Conservation (phyloP, 345 rosid species). For the Pistacia integerrima region DNA sequence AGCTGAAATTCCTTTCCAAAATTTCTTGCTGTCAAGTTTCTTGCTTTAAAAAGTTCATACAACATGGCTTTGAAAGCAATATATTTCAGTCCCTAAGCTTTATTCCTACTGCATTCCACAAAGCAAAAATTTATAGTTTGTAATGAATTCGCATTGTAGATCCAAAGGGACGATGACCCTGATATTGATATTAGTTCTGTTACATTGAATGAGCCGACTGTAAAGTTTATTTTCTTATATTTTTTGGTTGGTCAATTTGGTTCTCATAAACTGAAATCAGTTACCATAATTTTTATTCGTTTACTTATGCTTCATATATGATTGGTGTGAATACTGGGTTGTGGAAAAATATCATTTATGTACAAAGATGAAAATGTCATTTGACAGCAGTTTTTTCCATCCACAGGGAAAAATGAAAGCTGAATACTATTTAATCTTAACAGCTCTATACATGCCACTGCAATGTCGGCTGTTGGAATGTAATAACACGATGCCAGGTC, state of each 20-base stretch:
- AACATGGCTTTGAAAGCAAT: not conserved
- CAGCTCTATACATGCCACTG: constrained; percentile 37
- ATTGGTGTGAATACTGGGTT: not conserved
- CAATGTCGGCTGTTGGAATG: constrained; percentile 31
- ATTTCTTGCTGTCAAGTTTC: not conserved
- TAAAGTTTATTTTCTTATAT: no score
- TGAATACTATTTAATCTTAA: constrained; percentile 9
- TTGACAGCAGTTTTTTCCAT: constrained; percentile 5
- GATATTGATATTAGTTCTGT: no score
- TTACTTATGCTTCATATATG: no score
- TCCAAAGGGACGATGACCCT: not conserved
- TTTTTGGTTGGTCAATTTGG: not conserved
- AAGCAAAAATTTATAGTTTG: not conserved
- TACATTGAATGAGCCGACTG: no score
- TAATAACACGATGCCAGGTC: constrained; percentile 25
- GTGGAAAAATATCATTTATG: constrained; percentile 19
- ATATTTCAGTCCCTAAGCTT: no score
- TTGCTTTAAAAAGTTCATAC: not conserved
- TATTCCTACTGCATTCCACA: not conserved
- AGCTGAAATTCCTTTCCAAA: not conserved
- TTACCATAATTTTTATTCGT: not conserved
- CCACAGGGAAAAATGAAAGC: constrained; percentile 2
- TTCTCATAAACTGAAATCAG: no score
- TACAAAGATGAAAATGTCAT: constrained; percentile 23
- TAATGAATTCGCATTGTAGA: no score